Evolutionary conservation across 2,329 filamentous ascomycete species (phyloP), one percentile per base, ranked within the genome.

Genomic region (Beauveria pseudobassiana): DNA sequence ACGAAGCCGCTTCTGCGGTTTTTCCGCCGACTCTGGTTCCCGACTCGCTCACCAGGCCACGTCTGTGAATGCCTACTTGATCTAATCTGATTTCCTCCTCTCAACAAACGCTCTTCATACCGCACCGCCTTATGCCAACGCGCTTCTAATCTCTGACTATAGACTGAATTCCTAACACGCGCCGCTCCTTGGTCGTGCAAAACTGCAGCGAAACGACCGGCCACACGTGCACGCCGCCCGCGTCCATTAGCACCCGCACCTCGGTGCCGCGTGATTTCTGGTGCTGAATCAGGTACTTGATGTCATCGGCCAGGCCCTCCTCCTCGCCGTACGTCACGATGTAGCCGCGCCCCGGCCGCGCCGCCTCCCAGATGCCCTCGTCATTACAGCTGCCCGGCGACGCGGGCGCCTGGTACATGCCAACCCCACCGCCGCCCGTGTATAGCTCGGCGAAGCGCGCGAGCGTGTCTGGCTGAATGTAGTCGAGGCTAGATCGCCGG

Each of bases 191-290:
- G 28, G 77, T 77, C 52, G 73, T 76, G 50, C 81, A 79, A 30
- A 86, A 71, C 68, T 85, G 84, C n/a, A 85, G 68, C 52, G 79
- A 79, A 10, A 87, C 88, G 22, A 96, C 87, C 0, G 90, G 90
- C 91, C 91, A 96, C 12, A 87, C 90, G 73, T 96, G 91, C 62
- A 95, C 87, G 3, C 85, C 87, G 16, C 84, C 87, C 30, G 79
- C 74, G 66, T 90, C 85, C 68, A 85, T 83, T 67, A 83, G 77
- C 61, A 78, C 79, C 59, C 80, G 77, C n/a, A 88, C 79, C 43
- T 80, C 71, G 40, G 84, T 73, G 3, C 81, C 81, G 16, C 80
- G 77, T 55, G 78, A 79, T 62, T 78, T 76, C 62, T 90, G 76
- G 34, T 82, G 73, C 14, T 74, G 72, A 14, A 89, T 76, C 63